phyloP scores from a whole-genome alignment of 805 yeast species.

The Metschnikowia noctiluminum region DNA sequence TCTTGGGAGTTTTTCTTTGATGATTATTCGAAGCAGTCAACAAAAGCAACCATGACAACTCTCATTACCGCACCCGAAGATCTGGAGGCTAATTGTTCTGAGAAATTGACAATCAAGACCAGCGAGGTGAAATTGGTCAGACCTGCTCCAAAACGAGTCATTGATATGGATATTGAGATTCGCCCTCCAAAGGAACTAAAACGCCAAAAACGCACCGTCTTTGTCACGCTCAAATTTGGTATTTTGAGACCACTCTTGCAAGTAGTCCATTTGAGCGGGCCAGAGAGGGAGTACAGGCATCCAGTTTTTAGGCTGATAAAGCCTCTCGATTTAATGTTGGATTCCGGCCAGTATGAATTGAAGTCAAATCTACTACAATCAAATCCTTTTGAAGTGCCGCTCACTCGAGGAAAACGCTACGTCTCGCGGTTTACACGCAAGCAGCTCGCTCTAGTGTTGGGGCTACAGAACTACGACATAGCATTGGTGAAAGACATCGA shows the following conservation, averaged over 20 bases:
- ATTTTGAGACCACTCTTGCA: constrained; percentile 1
- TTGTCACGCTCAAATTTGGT: constrained; percentile 7
- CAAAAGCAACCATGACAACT: neutral
- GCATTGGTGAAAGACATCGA: constrained; percentile 58
- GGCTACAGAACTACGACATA: constrained; percentile 27
- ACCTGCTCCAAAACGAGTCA: neutral
- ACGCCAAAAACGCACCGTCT: neutral
- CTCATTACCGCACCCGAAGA: neutral
- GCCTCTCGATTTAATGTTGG: constrained; percentile 5
- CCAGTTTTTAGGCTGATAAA: constrained; percentile 9
- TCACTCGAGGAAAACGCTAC: constrained; percentile 5
- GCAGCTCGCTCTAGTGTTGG: constrained; percentile 13
- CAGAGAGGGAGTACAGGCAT: constrained; percentile 10
- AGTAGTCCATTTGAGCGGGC: constrained; percentile 12
- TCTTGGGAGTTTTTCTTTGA: constrained; percentile 2
- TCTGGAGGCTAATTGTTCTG: neutral
- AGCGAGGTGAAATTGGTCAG: neutral
- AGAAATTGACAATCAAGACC: neutral
- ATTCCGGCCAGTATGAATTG: constrained; percentile 2
- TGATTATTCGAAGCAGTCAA: neutral
- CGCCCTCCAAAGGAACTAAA: neutral
- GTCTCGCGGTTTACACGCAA: constrained; percentile 14
- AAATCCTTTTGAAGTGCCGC: neutral
- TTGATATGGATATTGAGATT: neutral
- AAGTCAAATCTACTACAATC: neutral